These are phyloP conservation scores for Glycine soja DNA, from an alignment of 306 rosid species.

Conservation along the genomic window DNA sequence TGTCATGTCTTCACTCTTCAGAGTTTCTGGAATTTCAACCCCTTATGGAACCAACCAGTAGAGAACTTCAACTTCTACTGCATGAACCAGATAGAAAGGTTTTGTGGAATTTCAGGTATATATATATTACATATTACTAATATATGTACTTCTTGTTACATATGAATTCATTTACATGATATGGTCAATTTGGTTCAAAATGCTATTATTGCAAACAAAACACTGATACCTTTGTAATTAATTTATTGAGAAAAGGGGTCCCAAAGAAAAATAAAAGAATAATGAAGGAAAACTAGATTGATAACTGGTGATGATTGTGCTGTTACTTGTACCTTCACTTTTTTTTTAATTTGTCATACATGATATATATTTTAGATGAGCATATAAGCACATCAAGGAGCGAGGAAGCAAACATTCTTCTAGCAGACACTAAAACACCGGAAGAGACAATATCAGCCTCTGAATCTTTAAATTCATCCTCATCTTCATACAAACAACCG, in stretches of 20 bases:
- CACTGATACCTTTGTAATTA: slow-evolving; percentile 18
- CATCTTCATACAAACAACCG: slow-evolving; percentile 70
- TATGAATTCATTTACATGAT: not conserved
- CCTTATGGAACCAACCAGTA: slow-evolving; percentile 54
- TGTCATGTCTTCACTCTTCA: slow-evolving; percentile 43
- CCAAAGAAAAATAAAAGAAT: slow-evolving; percentile 37
- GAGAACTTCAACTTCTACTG: slow-evolving; percentile 65
- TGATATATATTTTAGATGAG: slow-evolving; percentile 53
- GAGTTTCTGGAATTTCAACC: slow-evolving; percentile 66
- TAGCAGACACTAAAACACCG: slow-evolving; percentile 52
- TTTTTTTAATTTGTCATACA: slow-evolving; percentile 10
- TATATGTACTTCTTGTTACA: not conserved
- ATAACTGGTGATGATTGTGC: slow-evolving; percentile 40
- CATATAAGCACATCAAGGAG: slow-evolving; percentile 50
- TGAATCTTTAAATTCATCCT: slow-evolving; percentile 69
- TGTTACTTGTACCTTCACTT: not conserved
- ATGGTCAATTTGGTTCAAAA: slow-evolving; percentile 10
- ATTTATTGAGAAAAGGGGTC: slow-evolving; percentile 38
- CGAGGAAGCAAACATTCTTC: slow-evolving; percentile 54
- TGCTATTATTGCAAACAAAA: slow-evolving; percentile 26
- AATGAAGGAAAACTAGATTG: slow-evolving; percentile 26
- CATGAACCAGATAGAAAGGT: slow-evolving; percentile 61
- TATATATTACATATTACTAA: not conserved
- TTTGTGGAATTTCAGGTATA: slow-evolving; percentile 57
- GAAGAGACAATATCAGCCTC: slow-evolving; percentile 61